A percentile compares a stretch with the other conserved stretches of the same genome.
Evolutionary conservation across 140 eudicot genomes (phyloP).

Genomic region (Flaveria floridana): DNA sequence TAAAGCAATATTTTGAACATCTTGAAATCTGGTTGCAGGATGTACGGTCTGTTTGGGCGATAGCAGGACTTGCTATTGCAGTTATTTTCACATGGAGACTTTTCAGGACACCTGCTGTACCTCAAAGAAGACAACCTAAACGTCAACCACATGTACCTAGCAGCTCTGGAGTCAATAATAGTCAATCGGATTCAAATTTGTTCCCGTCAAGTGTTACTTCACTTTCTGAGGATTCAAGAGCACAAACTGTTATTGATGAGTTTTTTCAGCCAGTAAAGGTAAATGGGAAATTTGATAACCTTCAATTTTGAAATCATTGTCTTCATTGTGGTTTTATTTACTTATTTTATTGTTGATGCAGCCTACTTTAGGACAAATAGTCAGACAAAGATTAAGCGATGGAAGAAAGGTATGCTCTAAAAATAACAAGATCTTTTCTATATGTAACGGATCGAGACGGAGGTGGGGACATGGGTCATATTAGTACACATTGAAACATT

Average conservation of each 20-base stretch:
- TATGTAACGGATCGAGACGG: not conserved
- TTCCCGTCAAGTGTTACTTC: constrained; percentile 41
- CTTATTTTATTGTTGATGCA: constrained; percentile 34
- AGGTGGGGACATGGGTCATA: not conserved
- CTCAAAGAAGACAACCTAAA: constrained; percentile 77
- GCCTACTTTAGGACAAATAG: constrained; percentile 88
- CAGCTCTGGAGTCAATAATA: constrained; percentile 49
- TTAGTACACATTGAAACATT: not conserved
- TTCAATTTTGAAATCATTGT: not conserved
- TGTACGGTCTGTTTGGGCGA: constrained; percentile 62
- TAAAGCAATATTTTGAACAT: not conserved
- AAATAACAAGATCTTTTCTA: not conserved
- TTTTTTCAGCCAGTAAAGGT: constrained; percentile 84
- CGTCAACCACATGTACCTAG: constrained; percentile 56
- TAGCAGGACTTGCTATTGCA: constrained; percentile 88
- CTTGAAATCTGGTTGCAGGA: constrained; percentile 48
- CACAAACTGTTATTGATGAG: constrained; percentile 79
- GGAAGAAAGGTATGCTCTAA: constrained; percentile 78
- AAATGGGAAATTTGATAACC: constrained; percentile 14
- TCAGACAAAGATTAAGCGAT: constrained; percentile 75
- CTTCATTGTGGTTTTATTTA: constrained; percentile 9
- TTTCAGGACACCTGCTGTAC: constrained; percentile 59
- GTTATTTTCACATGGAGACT: constrained; percentile 75
- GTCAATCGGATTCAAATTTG: constrained; percentile 41
- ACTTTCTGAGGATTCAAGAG: constrained; percentile 59